A percentile compares a stretch with the other conserved stretches of the same genome.
Conservation (phyloP, 2,329 filamentous ascomycete genomes). For the Tolypocladium sp. region DNA sequence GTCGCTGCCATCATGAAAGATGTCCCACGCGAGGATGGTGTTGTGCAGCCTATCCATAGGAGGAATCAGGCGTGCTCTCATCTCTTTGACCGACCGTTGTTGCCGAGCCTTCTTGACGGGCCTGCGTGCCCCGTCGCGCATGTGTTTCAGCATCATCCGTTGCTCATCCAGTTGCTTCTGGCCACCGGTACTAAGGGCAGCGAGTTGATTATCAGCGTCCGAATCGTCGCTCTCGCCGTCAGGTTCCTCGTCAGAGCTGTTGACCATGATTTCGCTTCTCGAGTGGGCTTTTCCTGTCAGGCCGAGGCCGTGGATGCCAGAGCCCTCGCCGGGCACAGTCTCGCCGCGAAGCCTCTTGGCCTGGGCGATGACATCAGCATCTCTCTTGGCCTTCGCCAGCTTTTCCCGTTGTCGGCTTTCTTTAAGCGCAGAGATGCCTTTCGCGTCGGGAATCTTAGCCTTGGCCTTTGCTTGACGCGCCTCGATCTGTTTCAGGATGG, state of each 20-base stretch:
- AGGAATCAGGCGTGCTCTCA: slow-evolving; percentile 84
- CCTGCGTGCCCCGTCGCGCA: slow-evolving; percentile 50
- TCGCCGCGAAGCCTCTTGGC: slow-evolving; percentile 42
- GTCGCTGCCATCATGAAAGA: slow-evolving; percentile 80
- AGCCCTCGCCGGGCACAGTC: slow-evolving; percentile 56
- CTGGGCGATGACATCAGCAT: slow-evolving; percentile 61
- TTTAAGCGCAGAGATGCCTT: slow-evolving; percentile 42
- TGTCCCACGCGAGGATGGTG: slow-evolving; percentile 86
- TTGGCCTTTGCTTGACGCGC: slow-evolving; percentile 22
- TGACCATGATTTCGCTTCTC: slow-evolving; percentile 86
- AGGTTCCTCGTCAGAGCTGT: slow-evolving; percentile 68
- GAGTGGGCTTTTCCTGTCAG: slow-evolving; percentile 72
- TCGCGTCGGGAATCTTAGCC: slow-evolving; percentile 22
- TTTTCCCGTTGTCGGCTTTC: slow-evolving; percentile 66
- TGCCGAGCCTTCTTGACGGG: slow-evolving; percentile 81
- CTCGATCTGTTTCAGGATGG: slow-evolving; percentile 37
- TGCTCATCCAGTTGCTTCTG: slow-evolving; percentile 41
- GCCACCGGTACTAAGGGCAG: slow-evolving; percentile 37
- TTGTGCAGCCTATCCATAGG: slow-evolving; percentile 80
- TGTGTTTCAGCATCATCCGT: slow-evolving; percentile 33
- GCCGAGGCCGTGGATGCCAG: slow-evolving; percentile 63
- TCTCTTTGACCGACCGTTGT: slow-evolving; percentile 78
- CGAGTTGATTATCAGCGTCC: slow-evolving; percentile 42
- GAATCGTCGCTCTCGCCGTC: slow-evolving; percentile 52
- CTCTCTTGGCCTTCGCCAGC: slow-evolving; percentile 64